Conservation (phyloP, 331 rosid genomes). For the Erythrophleum ivorense region DNA sequence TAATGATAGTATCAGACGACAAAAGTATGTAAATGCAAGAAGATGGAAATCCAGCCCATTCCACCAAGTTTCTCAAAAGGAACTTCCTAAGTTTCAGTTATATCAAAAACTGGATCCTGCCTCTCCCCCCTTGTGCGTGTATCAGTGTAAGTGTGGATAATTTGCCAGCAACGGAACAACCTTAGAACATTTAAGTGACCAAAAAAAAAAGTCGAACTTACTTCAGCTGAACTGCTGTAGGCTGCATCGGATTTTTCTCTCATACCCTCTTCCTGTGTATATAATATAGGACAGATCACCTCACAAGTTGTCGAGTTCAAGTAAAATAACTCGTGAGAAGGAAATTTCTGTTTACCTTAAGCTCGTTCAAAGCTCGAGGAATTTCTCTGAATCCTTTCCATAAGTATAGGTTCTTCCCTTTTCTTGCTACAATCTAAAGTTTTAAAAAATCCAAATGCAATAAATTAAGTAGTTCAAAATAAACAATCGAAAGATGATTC, state of each 20-base stretch:
- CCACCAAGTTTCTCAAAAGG: not conserved
- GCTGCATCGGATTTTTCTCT: conserved; percentile 43
- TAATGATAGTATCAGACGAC: not conserved
- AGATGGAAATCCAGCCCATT: conserved; percentile 11
- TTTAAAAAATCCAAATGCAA: not conserved
- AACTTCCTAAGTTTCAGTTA: not conserved
- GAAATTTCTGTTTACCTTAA: conserved; percentile 38
- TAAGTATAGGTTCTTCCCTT: conserved; percentile 56
- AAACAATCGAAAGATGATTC: not conserved
- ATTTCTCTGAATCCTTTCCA: conserved; percentile 66
- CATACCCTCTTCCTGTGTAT: conserved; percentile 51
- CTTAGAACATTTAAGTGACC: not conserved
- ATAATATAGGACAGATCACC: not conserved
- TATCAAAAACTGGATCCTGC: not conserved
- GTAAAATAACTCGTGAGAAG: not conserved
- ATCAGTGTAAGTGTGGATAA: not conserved
- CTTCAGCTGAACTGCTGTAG: conserved; percentile 40
- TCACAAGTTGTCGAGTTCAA: conserved; percentile 6
- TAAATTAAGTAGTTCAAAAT: not conserved
- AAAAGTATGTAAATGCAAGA: not conserved
- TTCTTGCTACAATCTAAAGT: conserved; percentile 58
- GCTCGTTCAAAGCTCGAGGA: conserved; percentile 51
- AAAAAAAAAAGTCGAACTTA: conserved; percentile 32
- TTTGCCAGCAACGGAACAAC: conserved; percentile 1
- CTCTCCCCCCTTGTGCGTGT: not conserved